phyloP scores from a whole-genome alignment of 139 green algal species.

The Nannochloris sp. region DNA sequence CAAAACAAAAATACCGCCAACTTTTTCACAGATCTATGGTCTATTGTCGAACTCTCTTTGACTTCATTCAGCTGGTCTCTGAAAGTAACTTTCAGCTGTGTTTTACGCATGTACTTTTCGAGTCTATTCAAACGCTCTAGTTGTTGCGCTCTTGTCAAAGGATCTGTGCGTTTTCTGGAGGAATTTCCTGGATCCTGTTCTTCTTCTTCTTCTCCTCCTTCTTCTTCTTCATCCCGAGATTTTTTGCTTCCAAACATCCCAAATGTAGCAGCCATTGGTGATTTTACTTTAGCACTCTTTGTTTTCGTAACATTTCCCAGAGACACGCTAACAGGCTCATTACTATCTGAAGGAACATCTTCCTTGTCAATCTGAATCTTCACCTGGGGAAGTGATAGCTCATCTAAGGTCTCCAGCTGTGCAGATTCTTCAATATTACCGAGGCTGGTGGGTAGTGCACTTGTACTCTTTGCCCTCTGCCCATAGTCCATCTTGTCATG shows the following conservation, averaged over 20 bases:
- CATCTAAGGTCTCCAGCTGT: not conserved
- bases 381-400: not conserved
- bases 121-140: constrained; percentile 11
- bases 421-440: not conserved
- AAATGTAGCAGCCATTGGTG: not conserved
- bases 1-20: constrained; percentile 48
- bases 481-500: not conserved
- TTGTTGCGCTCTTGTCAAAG: not conserved
- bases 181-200: not conserved
- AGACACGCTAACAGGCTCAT: not conserved
- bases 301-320: not conserved
- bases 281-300: not conserved
- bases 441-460: not conserved
- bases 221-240: not conserved
- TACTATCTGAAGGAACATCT: not conserved
- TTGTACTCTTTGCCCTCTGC: not conserved
- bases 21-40: constrained; percentile 43
- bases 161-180: not conserved
- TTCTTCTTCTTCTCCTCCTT: not conserved
- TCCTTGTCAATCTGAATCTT: constrained; percentile 2
- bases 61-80: constrained; percentile 33
- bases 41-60: constrained; percentile 9
- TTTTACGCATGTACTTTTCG: constrained; percentile 52
- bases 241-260: not conserved
- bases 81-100: constrained; percentile 45